Conservation (phyloP, 2,329 filamentous ascomycete species). For the Chaetothyriales sp. region DNA sequence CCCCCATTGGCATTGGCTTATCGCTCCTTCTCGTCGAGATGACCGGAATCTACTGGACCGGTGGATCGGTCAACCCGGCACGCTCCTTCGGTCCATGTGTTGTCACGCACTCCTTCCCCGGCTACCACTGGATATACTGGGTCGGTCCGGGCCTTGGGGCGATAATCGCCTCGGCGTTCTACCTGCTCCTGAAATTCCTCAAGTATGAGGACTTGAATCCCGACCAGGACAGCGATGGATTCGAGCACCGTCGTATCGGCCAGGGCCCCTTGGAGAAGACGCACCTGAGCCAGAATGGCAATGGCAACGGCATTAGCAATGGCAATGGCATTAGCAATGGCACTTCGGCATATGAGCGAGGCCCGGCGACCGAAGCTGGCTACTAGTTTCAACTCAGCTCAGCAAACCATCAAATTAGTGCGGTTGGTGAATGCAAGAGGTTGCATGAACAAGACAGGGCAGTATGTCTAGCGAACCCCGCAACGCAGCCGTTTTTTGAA, state of each 20-base stretch:
- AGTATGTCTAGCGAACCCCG: no score
- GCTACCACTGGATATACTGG: conserved; percentile 38
- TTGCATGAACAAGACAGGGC: no score
- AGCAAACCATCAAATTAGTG: conserved; percentile 3
- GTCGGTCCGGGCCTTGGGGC: conserved; percentile 25
- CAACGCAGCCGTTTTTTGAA: no score
- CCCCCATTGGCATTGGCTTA: conserved; percentile 55
- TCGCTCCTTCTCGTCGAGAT: conserved; percentile 49
- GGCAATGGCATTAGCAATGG: background rate
- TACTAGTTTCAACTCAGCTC: background rate
- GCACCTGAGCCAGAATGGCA: background rate
- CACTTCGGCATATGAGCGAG: background rate
- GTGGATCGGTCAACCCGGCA: conserved; percentile 33
- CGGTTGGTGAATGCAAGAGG: no score
- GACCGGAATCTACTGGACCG: conserved; percentile 32
- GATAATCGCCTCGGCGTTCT: conserved; percentile 9
- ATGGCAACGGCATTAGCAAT: no score
- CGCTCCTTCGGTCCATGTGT: conserved; percentile 33
- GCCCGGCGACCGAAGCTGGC: background rate
- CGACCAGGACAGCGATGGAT: conserved; percentile 4
- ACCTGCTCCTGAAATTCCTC: conserved; percentile 9
- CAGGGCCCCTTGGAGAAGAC: background rate
- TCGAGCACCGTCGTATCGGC: background rate
- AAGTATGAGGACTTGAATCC: conserved; percentile 9
- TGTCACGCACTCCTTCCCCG: conserved; percentile 28